Percentiles rank a stretch among this genome's conserved stretches.
Evolutionary conservation across 768 basidiomycete species (phyloP).

Genomic region (Gymnopilus junonius): DNA sequence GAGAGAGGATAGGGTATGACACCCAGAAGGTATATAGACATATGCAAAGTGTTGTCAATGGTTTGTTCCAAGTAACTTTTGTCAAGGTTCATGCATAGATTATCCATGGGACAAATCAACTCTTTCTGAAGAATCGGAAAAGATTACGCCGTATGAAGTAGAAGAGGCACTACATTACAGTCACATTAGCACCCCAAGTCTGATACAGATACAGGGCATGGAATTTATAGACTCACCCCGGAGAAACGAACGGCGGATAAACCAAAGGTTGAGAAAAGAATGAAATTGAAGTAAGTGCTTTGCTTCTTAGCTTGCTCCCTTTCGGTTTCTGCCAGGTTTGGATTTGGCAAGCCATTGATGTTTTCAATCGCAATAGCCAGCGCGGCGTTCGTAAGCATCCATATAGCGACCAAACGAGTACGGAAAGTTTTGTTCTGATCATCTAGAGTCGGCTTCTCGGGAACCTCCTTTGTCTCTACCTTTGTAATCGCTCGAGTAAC

Average conservation of each 20-base stretch:
- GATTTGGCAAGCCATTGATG: slow-evolving; percentile 61
- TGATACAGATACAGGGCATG: neutral
- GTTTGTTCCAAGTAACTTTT: neutral
- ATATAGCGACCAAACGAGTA: slow-evolving; percentile 80
- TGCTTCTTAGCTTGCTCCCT: slow-evolving; percentile 44
- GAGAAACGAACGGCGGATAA: slow-evolving; percentile 73
- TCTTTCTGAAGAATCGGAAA: slow-evolving; percentile 80
- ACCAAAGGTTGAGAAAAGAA: slow-evolving; percentile 80
- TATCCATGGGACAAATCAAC: slow-evolving; percentile 42
- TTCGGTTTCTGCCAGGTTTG: slow-evolving; percentile 42
- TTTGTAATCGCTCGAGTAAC: slow-evolving; percentile 87
- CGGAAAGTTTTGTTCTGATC: slow-evolving; percentile 94
- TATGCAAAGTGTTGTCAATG: neutral
- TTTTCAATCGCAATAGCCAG: slow-evolving; percentile 80
- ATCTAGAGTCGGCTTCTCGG: slow-evolving; percentile 84
- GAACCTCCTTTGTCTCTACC: slow-evolving; percentile 61
- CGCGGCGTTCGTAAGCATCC: slow-evolving; percentile 76
- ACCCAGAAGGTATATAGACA: neutral
- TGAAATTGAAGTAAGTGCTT: slow-evolving; percentile 71
- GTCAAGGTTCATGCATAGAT: neutral
- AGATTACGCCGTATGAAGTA: slow-evolving; percentile 86
- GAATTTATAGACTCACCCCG: slow-evolving; percentile 59
- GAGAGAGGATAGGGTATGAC: neutral
- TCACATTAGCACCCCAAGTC: slow-evolving; percentile 1
- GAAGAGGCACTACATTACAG: slow-evolving; percentile 63